A percentile compares a stretch with the other conserved stretches of the same genome.
phyloP scores from a whole-genome alignment of 1,284 basidiomycete genomes.

The Earliella scabrosa region DNA sequence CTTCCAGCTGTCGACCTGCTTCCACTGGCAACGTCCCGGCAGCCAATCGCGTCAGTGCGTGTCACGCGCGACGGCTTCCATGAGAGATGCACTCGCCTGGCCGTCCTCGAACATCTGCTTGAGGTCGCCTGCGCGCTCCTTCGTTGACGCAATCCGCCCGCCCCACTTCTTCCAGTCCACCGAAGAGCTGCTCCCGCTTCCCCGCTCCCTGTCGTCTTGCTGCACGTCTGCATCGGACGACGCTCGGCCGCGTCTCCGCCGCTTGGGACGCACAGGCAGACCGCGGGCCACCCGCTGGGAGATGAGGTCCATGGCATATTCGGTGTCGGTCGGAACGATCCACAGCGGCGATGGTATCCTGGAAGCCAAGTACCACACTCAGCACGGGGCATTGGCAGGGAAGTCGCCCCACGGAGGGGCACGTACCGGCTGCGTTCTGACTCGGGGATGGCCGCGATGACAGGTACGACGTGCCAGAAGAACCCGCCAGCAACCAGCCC shows the following conservation, averaged over 20 bases:
- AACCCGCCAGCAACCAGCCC: slow-evolving; percentile 52
- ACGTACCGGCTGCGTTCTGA: slow-evolving; percentile 50
- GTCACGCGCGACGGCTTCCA: background rate
- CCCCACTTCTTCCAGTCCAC: slow-evolving; percentile 63
- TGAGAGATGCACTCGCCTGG: slow-evolving; percentile 35
- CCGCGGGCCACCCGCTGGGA: slow-evolving; percentile 61
- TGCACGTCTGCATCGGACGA: slow-evolving; percentile 1
- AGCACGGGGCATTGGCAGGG: background rate
- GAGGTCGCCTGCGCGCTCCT: slow-evolving; percentile 45
- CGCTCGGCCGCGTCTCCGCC: slow-evolving; percentile 8
- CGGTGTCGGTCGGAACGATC: slow-evolving; percentile 65
- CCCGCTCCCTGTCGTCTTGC: slow-evolving; percentile 1
- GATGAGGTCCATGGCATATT: slow-evolving; percentile 71
- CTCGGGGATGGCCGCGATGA: slow-evolving; percentile 54
- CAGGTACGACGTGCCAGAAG: slow-evolving; percentile 70
- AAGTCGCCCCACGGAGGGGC: background rate
- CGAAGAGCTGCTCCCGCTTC: slow-evolving; percentile 12
- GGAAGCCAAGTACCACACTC: background rate
- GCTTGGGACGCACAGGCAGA: slow-evolving; percentile 37
- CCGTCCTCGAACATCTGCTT: slow-evolving; percentile 44
- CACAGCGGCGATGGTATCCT: slow-evolving; percentile 50
- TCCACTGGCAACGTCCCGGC: slow-evolving; percentile 27
- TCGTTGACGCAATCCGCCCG: slow-evolving; percentile 48
- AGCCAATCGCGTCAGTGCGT: background rate
- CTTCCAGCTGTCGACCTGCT: slow-evolving; percentile 30